Evolutionary conservation across 164 flowering plant genomes (phyloP).

Genomic region (Liriodendron chinense): DNA sequence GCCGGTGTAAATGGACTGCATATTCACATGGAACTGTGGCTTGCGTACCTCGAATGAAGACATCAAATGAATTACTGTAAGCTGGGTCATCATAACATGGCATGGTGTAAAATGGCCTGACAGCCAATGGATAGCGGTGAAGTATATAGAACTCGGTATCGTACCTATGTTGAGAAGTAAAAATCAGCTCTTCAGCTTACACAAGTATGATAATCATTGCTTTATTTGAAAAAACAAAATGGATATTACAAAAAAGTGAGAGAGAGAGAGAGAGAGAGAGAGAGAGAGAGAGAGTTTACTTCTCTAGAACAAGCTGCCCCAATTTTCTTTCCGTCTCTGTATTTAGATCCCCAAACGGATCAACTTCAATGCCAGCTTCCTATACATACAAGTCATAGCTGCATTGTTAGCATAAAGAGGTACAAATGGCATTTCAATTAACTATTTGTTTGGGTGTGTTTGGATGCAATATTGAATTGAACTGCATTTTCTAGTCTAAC

Average conservation of each 20-base stretch:
- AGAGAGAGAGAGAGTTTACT: conserved; percentile 42
- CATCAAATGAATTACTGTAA: conserved; percentile 97
- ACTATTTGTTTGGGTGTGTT: too few relatives aligned
- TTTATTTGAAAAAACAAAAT: neutral
- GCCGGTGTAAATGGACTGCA: neutral
- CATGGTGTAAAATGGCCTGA: conserved; percentile 97
- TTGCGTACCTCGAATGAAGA: conserved; percentile 80
- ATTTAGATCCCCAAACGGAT: conserved; percentile 85
- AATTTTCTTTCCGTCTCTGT: conserved; percentile 86
- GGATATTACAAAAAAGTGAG: too few relatives aligned
- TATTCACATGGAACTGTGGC: neutral
- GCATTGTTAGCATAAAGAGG: neutral
- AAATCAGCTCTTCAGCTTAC: conserved; percentile 2
- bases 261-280: conserved; percentile 7
- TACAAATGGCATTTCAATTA: too few relatives aligned
- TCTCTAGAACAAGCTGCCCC: conserved; percentile 80
- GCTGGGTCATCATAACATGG: conserved; percentile 64
- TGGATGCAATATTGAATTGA: too few relatives aligned
- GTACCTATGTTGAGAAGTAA: conserved; percentile 44
- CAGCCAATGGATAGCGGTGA: conserved; percentile 83
- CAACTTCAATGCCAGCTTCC: conserved; percentile 87
- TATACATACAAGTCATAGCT: conserved; percentile 18
- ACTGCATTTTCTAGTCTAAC: too few relatives aligned
- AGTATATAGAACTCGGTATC: conserved; percentile 92
- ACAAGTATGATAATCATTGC: neutral